Conservation (phyloP, 2,329 filamentous ascomycete species). For the Neospermospora avenae region DNA sequence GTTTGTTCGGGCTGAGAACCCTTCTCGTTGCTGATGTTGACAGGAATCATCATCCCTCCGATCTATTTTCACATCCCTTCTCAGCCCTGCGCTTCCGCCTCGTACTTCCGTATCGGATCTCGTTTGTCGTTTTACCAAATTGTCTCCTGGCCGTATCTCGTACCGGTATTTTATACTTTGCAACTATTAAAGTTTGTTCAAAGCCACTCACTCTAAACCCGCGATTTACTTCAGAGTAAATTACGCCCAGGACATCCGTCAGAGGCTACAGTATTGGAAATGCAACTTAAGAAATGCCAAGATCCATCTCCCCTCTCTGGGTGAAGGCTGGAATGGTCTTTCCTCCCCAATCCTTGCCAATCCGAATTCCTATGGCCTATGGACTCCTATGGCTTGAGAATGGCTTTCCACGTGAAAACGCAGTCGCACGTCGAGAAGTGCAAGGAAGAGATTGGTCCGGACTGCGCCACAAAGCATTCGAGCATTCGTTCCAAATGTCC, state of each 20-base stretch:
- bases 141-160: not conserved
- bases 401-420: not conserved
- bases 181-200: not conserved
- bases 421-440: not conserved
- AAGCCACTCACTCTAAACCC: not conserved
- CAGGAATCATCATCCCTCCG: too few species aligned
- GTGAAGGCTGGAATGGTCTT: not conserved
- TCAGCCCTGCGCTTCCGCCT: not conserved
- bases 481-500: not conserved
- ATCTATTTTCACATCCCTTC: not conserved
- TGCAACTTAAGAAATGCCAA: not conserved
- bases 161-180: not conserved
- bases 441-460: not conserved
- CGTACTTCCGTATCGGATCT: not conserved
- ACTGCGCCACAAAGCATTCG: not conserved
- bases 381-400: not conserved
- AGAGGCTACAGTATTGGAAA: not conserved
- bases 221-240: not conserved
- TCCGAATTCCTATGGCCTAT: not conserved
- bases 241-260: not conserved
- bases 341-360: not conserved
- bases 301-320: not conserved
- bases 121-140: not conserved
- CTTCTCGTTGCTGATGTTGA: too few species aligned
- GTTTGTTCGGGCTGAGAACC: too few species aligned